Conservation (phyloP, 495 filamentous ascomycete genomes). For the Penicillium fimorum region DNA sequence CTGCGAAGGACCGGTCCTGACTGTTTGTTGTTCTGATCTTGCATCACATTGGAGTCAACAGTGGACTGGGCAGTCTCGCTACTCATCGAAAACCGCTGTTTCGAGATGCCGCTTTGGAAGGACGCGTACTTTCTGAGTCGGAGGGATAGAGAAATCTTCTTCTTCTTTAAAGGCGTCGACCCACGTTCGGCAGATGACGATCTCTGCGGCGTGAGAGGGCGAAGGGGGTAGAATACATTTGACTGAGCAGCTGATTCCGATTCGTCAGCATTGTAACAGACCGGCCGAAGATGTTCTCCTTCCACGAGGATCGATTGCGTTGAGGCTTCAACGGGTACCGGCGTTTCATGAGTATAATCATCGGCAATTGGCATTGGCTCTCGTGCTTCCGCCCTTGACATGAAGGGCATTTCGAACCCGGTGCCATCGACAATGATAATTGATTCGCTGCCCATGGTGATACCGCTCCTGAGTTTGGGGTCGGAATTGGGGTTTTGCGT, state of each 20-base stretch:
- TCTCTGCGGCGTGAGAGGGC: slow-evolving; percentile 24
- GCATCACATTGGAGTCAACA: slow-evolving; percentile 34
- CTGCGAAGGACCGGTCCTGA: slow-evolving; percentile 65
- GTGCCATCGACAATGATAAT: slow-evolving; percentile 80
- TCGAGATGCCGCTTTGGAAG: slow-evolving; percentile 68
- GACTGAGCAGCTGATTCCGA: slow-evolving; percentile 15
- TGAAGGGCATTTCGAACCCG: slow-evolving; percentile 36
- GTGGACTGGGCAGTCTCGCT: slow-evolving; percentile 59
- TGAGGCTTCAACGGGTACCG: slow-evolving; percentile 20
- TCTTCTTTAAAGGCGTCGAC: slow-evolving; percentile 25
- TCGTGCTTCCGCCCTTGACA: slow-evolving; percentile 38
- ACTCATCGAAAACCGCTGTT: slow-evolving; percentile 54
- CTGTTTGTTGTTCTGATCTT: slow-evolving; percentile 38
- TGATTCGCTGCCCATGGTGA: slow-evolving; percentile 78
- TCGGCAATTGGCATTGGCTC: slow-evolving; percentile 7
- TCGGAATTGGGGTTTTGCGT: slow-evolving; percentile 10
- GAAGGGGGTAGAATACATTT: slow-evolving; percentile 19
- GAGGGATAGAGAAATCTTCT: slow-evolving; percentile 33
- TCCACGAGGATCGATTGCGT: slow-evolving; percentile 24
- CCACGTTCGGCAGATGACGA: slow-evolving; percentile 36
- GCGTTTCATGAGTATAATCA: slow-evolving; percentile 8
- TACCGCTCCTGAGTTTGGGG: slow-evolving; percentile 50
- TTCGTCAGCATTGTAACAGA: slow-evolving; percentile 33
- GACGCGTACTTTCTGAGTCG: slow-evolving; percentile 65
- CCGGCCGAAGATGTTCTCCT: slow-evolving; percentile 35